Percentiles rank a stretch among this genome's conserved stretches.
Conservation (phyloP, 2,329 filamentous ascomycete genomes). For the Epichloe aotearoae region DNA sequence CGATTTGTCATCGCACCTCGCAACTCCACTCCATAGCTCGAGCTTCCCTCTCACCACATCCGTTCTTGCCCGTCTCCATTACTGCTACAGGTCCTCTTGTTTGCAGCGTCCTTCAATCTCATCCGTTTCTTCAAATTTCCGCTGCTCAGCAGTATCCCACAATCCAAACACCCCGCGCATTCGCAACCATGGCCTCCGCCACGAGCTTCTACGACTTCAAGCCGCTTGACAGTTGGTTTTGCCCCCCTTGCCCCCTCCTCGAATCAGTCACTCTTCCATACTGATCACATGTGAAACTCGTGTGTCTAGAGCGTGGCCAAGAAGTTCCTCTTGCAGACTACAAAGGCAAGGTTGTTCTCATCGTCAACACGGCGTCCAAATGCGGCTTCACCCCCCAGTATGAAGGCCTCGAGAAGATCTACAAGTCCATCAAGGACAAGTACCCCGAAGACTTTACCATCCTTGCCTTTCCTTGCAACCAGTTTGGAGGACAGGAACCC, state of each 20-base stretch:
- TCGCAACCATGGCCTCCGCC: slow-evolving; percentile 25
- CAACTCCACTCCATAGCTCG: slow-evolving; percentile 3
- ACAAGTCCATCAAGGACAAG: slow-evolving; percentile 59
- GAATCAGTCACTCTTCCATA: background rate
- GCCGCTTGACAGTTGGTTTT: slow-evolving; percentile 55
- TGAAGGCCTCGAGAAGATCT: slow-evolving; percentile 77
- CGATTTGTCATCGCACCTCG: slow-evolving; percentile 6
- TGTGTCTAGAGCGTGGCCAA: slow-evolving; percentile 38
- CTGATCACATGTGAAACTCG: slow-evolving; percentile 7
- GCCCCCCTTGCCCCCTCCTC: too few species aligned
- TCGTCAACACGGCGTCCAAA: slow-evolving; percentile 97
- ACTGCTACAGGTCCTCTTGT: background rate
- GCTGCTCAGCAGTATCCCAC: background rate
- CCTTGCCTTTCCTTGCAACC: slow-evolving; percentile 97
- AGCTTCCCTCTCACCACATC: slow-evolving; percentile 5
- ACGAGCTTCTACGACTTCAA: slow-evolving; percentile 68
- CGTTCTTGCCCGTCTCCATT: background rate
- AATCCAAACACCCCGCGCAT: slow-evolving; percentile 2
- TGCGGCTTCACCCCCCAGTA: slow-evolving; percentile 99
- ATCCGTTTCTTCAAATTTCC: background rate
- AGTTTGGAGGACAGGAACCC: slow-evolving; percentile 86
- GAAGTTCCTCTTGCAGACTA: slow-evolving; percentile 57
- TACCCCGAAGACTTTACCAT: slow-evolving; percentile 69
- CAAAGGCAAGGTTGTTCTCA: slow-evolving; percentile 83
- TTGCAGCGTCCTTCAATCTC: background rate